Evolutionary conservation across 352 stramenopile genomes (phyloP).

Genomic region (Pelagophyceae sp.): DNA sequence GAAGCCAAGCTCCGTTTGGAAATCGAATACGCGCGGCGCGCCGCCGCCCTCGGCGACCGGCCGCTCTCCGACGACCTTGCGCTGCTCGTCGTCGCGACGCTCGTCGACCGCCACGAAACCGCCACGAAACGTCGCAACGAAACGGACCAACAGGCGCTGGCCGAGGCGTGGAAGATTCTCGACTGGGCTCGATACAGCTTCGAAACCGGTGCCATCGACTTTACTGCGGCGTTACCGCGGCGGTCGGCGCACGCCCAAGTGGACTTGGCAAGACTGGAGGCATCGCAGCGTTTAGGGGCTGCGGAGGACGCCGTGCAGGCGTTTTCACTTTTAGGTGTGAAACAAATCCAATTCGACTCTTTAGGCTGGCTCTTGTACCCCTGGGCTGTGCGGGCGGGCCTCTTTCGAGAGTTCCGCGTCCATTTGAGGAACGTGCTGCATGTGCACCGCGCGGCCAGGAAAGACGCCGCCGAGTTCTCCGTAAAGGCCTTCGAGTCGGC

Average conservation of each 20-base stretch:
- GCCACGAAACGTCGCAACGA: neutral
- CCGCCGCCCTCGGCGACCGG: neutral
- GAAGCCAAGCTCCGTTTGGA: neutral
- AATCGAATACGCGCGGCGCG: neutral
- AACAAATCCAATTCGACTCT: slow-evolving; percentile 17
- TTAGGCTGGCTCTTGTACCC: neutral
- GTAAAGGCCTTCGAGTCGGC: neutral
- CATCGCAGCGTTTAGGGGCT: neutral
- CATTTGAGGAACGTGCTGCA: slow-evolving; percentile 4
- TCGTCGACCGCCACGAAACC: neutral
- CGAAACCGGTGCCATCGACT: neutral
- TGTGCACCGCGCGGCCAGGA: neutral
- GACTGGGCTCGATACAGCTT: neutral
- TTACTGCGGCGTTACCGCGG: neutral
- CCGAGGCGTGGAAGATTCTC: neutral
- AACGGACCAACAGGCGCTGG: neutral
- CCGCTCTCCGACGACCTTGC: neutral
- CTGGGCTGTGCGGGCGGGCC: neutral
- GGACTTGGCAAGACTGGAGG: neutral
- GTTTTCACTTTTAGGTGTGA: neutral
- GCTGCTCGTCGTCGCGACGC: neutral
- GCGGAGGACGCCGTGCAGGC: neutral
- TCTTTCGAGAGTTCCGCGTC: neutral
- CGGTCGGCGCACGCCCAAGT: neutral
- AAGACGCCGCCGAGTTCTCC: neutral